Evolutionary conservation across 148 eudicot species (phyloP), one percentile per base, ranked within the genome.

Genomic region (Rhododendron griersonianum): DNA sequence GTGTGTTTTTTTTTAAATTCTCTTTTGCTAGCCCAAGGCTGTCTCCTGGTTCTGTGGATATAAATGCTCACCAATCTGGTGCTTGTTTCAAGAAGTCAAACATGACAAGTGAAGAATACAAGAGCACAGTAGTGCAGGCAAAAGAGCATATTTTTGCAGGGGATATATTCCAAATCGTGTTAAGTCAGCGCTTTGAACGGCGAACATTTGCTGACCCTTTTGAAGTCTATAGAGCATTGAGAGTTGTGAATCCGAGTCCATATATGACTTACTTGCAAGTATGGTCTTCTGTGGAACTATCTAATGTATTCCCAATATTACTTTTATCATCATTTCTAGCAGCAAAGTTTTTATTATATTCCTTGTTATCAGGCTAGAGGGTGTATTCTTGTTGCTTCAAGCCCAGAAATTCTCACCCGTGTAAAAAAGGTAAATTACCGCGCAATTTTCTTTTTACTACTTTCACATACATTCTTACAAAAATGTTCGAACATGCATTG

Each of bases 201-300:
- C 86, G 94, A 87, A 92, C 94, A 73, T 92, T 89, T 89, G 94
- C 94, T 81, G 94, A 92, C 44, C 94, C 94, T 7, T 92, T 91
- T 86, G 94, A 92, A 88, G 89, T 92, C 33, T 92, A 92, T 85
- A 87, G 94, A 88, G 91, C 94, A 53, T 69, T 92, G 78, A 89
- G 94, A 91, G 90, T 92, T 84, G 92, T 91, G 33, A 92, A 92
- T 86, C 94, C 94, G n/a, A 92, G 94, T 86, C 94, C 94, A 73
- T 91, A 86, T 74, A 91, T 92, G 94, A 85, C 90, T 61, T 92
- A 92, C 86, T 84, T 91, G 88, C 94, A 92, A 87, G 94, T 87
- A 35, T 23, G 85, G 78, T 39, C 33, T 35, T 84, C 55, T 79
- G 13, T 39, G 57, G 37, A 78, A 28, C 73, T 86, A 71, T 86